These are phyloP conservation scores for Phellopilus nigrolimitatus DNA, from an alignment of 1,284 basidiomycete genomes.

Conservation along the genomic window DNA sequence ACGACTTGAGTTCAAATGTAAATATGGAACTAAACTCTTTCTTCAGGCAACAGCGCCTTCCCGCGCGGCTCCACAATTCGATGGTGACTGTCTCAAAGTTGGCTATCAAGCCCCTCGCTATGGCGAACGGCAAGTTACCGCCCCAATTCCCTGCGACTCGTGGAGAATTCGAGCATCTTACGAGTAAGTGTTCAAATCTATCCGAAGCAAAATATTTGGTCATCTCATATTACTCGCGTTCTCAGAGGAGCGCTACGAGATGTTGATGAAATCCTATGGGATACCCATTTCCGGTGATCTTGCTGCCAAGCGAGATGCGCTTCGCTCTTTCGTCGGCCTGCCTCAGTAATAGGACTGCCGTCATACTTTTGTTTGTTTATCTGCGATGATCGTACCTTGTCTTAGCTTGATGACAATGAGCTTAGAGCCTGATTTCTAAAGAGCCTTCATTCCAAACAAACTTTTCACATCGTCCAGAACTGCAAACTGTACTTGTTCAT, in stretches of 20 bases:
- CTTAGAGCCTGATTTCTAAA: too few relatives aligned
- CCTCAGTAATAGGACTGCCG: slow-evolving; percentile 19
- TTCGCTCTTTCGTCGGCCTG: slow-evolving; percentile 35
- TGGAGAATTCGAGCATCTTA: slow-evolving; percentile 39
- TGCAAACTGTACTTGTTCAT: too few relatives aligned
- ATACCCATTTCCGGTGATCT: slow-evolving; percentile 34
- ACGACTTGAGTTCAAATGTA: neutral
- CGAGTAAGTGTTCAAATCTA: slow-evolving; percentile 29
- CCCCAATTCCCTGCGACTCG: slow-evolving; percentile 35
- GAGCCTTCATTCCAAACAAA: too few relatives aligned
- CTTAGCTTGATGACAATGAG: too few relatives aligned
- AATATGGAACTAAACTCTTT: neutral
- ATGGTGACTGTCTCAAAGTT: slow-evolving; percentile 30
- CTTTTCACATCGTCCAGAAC: too few relatives aligned
- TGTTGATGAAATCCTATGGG: slow-evolving; percentile 32
- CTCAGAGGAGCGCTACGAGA: slow-evolving; percentile 38
- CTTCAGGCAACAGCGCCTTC: slow-evolving; percentile 33
- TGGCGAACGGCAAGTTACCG: slow-evolving; percentile 33
- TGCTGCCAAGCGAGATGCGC: slow-evolving; percentile 33
- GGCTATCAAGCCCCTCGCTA: slow-evolving; percentile 29
- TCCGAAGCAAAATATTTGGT: neutral
- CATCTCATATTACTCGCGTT: neutral
- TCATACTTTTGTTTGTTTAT: too few relatives aligned
- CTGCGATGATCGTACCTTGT: too few relatives aligned
- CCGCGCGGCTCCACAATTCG: slow-evolving; percentile 34